Evolutionary conservation across 495 filamentous ascomycete species (phyloP), one percentile per base, ranked within the genome.

Genomic region (Astrocystis sublimbata): DNA sequence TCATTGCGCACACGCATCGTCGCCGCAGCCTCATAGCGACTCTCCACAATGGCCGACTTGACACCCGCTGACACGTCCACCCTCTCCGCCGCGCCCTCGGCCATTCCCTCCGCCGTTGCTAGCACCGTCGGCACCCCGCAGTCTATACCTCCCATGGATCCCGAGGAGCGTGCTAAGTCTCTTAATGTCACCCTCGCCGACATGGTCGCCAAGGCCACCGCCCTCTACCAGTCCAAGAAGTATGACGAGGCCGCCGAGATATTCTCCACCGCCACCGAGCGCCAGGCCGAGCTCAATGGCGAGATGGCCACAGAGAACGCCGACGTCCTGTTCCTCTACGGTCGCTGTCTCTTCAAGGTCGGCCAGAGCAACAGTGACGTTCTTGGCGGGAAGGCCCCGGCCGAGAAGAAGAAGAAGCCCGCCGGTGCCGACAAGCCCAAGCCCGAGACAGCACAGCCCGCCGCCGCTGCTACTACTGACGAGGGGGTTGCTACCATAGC

Each of bases 341-440:
- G 96, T 17, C 90, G 93, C 68, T 88, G 90, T 41, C 81, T 98
- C 15, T 97, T 94, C 81, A 90, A 93, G 69, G 89, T 97, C 59
- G 94, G 92, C 19, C 88, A 97, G 65, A 89, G 85, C 74, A 97
- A 94, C 71, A 96, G 91, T 69, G 93, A 97, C 73, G 93, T 98
- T 28, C 81, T 98, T 33, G 94, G 94, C 62, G 88, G 87, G 8
- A 90, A 89, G 69, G 87, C 93, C 0, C 84, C 88, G 7, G 87
- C 69, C 17, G 68, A 90, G 52, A 86, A 81, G 65, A 86, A 81
- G 65, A 79, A 81, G 63, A 62, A 71, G n/a, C 6, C 49, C 19
- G 79, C 78, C 65, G 68, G 71, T 3, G 67, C 72, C 24, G 70
- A 70, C 40, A 65, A 80, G 58, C 46, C 78, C 13, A 82, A 79